A percentile compares a stretch with the other conserved stretches of the same genome.
Conservation (phyloP, 306 rosid species). For the Carpinus viminea region DNA sequence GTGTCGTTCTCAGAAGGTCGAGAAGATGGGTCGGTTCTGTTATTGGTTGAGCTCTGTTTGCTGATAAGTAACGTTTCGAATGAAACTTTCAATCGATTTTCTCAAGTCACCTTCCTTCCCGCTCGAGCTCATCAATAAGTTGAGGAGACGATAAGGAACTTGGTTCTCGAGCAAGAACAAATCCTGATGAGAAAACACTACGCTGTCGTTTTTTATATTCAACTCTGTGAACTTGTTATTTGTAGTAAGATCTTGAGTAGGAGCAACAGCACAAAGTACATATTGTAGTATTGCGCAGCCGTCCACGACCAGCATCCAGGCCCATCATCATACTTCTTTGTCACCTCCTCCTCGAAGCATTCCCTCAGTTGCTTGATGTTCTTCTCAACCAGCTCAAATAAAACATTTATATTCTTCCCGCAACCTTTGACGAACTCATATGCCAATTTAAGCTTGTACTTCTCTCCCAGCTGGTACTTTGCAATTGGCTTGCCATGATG, state of each 20-base stretch:
- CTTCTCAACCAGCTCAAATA: background rate
- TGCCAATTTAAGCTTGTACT: constrained; percentile 13
- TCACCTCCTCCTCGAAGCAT: constrained; percentile 5
- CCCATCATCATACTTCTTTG: background rate
- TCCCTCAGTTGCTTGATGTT: background rate
- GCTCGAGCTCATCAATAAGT: background rate
- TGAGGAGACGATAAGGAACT: constrained; percentile 23
- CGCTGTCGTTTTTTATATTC: constrained; percentile 4
- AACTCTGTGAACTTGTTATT: background rate
- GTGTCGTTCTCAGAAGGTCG: constrained; percentile 5
- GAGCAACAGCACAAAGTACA: background rate
- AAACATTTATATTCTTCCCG: rapidly evolving
- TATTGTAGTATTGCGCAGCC: constrained; percentile 24
- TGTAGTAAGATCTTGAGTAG: no score
- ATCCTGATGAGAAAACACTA: constrained; percentile 11
- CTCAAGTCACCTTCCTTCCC: rapidly evolving
- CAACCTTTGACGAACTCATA: background rate
- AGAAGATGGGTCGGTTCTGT: constrained; percentile 17
- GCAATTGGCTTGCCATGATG: constrained; percentile 10
- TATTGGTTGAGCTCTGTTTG: background rate
- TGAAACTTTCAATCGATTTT: background rate
- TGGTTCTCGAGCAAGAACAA: constrained; percentile 33
- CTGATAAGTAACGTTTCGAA: background rate
- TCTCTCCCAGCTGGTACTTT: background rate
- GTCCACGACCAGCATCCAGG: constrained; percentile 24